These are phyloP conservation scores for Suillus lakei DNA, from an alignment of 768 basidiomycete species.

Conservation along the genomic window DNA sequence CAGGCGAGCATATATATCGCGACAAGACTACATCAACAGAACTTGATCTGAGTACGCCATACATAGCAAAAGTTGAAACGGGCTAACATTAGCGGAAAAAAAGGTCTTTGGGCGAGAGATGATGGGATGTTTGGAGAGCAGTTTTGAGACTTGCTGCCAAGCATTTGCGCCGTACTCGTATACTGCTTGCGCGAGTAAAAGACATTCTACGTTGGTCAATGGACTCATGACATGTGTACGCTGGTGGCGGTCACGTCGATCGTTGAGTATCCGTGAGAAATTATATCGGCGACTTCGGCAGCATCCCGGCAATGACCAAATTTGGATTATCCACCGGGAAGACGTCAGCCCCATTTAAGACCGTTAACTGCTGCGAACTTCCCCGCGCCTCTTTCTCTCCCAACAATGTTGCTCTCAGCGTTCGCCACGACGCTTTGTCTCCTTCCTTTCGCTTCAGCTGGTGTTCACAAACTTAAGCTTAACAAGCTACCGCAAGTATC, in stretches of 20 bases:
- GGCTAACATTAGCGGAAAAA: slow-evolving; percentile 70
- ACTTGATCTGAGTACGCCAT: slow-evolving; percentile 21
- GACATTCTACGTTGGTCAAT: slow-evolving; percentile 60
- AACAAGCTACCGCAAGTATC: slow-evolving; percentile 76
- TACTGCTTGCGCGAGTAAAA: slow-evolving; percentile 85
- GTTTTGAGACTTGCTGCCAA: slow-evolving; percentile 69
- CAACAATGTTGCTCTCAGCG: slow-evolving; percentile 48
- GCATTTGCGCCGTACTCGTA: slow-evolving; percentile 76
- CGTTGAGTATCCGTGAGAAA: slow-evolving; percentile 38
- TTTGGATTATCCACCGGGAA: not conserved
- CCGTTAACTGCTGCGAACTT: slow-evolving; percentile 10
- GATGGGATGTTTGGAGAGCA: slow-evolving; percentile 75
- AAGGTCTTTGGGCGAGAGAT: slow-evolving; percentile 62
- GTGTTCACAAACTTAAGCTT: slow-evolving; percentile 86
- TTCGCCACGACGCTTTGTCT: slow-evolving; percentile 44
- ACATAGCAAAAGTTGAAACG: slow-evolving; percentile 13
- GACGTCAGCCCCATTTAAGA: slow-evolving; percentile 33
- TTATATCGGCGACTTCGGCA: slow-evolving; percentile 17
- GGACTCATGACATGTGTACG: not conserved
- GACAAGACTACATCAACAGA: slow-evolving; percentile 59
- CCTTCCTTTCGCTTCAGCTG: slow-evolving; percentile 53
- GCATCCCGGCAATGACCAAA: slow-evolving; percentile 18
- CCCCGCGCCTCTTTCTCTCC: slow-evolving; percentile 25
- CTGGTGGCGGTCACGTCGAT: slow-evolving; percentile 1
- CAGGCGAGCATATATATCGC: slow-evolving; percentile 65